Evolutionary conservation across 805 yeast species (phyloP).

Genomic region (Candida pini): DNA sequence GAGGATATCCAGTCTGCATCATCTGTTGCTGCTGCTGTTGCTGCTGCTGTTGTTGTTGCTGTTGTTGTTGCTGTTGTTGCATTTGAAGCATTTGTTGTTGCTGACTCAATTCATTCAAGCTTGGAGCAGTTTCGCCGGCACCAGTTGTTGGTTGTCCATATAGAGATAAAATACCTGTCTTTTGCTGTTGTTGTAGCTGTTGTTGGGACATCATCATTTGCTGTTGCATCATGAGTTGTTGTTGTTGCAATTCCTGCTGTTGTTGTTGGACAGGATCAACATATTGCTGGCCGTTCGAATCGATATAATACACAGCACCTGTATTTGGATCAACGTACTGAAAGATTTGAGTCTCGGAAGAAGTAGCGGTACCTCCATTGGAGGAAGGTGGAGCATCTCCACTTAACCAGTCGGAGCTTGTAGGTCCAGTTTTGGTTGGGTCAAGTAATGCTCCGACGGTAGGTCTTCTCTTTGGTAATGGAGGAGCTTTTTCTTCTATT

Average conservation of each 20-base stretch:
- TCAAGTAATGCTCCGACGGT: conserved; percentile 26
- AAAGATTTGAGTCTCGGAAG: conserved; percentile 40
- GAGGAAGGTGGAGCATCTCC: conserved; percentile 16
- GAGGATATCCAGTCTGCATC: conserved; percentile 5
- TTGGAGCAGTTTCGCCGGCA: not conserved
- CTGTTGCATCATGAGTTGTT: conserved; percentile 22
- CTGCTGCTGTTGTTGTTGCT: conserved; percentile 14
- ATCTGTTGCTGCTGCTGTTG: conserved; percentile 12
- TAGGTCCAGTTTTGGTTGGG: conserved; percentile 29
- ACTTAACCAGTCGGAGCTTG: conserved; percentile 32
- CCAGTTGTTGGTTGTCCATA: conserved; percentile 29
- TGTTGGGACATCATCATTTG: conserved; percentile 17
- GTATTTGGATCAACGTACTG: conserved; percentile 71
- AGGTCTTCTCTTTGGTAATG: conserved; percentile 36
- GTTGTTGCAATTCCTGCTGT: conserved; percentile 23
- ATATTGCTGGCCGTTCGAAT: conserved; percentile 62
- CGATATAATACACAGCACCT: conserved; percentile 62
- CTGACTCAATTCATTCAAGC: conserved; percentile 7
- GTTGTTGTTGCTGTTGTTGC: conserved; percentile 17
- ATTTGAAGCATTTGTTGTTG: conserved; percentile 12
- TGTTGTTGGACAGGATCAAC: conserved; percentile 42
- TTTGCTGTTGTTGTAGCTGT: conserved; percentile 20
- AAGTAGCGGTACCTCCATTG: conserved; percentile 14
- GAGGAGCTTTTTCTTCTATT: conserved; percentile 42
- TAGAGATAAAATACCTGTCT: conserved; percentile 33